Evolutionary conservation across 495 filamentous ascomycete genomes (phyloP).

Genomic region (Durotheca rogersii): DNA sequence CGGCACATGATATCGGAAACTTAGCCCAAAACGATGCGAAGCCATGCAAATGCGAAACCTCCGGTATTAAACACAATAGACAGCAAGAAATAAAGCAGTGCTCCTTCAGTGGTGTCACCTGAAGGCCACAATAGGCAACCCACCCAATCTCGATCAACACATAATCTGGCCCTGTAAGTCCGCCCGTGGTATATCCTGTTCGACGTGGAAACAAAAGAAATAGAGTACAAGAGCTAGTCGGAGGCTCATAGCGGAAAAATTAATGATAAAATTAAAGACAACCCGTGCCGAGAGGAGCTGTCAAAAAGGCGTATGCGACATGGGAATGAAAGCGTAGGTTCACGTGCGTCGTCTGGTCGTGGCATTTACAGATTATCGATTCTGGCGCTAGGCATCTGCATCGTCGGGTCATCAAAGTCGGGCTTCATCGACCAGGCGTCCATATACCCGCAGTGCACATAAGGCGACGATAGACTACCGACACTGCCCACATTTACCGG

Average conservation of each 20-base stretch:
- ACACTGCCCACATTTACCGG: conserved; percentile 47
- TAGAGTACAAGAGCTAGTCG: conserved; percentile 25
- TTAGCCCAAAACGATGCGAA: too few relatives aligned
- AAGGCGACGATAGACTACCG: conserved; percentile 36
- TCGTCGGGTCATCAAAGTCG: conserved; percentile 46
- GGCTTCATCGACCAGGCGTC: conserved; percentile 46
- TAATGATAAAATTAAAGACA: conserved; percentile 6
- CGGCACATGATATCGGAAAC: too few relatives aligned
- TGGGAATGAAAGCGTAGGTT: conserved; percentile 7
- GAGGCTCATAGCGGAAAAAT: conserved; percentile 19
- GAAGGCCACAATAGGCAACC: conserved; percentile 6
- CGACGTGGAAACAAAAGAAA: conserved; percentile 14
- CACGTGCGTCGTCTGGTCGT: background rate
- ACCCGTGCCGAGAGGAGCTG: background rate
- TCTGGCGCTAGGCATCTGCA: conserved; percentile 51
- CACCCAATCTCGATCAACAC: conserved; percentile 3
- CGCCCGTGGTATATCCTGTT: conserved; percentile 24
- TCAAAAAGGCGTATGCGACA: conserved; percentile 10
- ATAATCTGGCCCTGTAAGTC: conserved; percentile 17
- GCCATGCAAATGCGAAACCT: too few relatives aligned
- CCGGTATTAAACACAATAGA: background rate
- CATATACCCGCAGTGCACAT: conserved; percentile 39
- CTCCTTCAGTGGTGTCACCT: conserved; percentile 7
- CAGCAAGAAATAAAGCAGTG: conserved; percentile 4
- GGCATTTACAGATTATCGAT: conserved; percentile 45